Evolutionary conservation across 2,329 filamentous ascomycete species (phyloP).

Genomic region (Fusarium nodosum): DNA sequence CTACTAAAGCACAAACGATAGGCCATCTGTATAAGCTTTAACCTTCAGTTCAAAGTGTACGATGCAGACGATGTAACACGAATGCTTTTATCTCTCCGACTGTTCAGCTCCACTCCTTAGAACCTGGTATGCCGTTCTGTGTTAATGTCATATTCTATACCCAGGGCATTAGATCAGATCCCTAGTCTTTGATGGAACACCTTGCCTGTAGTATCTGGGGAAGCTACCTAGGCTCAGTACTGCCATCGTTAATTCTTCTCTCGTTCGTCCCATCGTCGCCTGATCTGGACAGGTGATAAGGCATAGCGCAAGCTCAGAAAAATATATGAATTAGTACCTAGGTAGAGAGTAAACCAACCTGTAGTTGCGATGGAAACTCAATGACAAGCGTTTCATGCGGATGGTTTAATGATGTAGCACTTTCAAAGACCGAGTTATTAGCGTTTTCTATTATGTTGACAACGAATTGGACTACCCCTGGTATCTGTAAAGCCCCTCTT

Average conservation of each 20-base stretch:
- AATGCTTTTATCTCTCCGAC: neutral
- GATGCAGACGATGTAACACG: neutral
- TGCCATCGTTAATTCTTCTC: too few species aligned
- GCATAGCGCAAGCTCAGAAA: too few species aligned
- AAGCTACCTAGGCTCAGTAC: too few species aligned
- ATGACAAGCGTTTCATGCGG: neutral
- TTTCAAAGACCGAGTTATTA: neutral
- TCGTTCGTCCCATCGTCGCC: too few species aligned
- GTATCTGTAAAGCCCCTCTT: neutral
- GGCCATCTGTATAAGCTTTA: neutral
- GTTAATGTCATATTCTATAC: constrained; percentile 3
- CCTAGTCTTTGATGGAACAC: neutral
- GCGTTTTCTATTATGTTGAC: neutral
- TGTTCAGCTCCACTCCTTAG: neutral
- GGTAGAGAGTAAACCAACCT: neutral
- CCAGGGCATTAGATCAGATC: constrained; percentile 1
- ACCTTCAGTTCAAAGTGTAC: neutral
- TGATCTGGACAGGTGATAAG: too few species aligned
- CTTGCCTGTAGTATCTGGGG: neutral
- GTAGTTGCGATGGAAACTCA: neutral
- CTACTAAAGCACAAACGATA: neutral
- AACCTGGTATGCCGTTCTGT: neutral
- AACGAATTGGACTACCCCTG: neutral
- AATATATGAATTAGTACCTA: neutral
- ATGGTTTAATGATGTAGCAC: neutral